phyloP scores from a whole-genome alignment of 371 early-diverging fungal genomes.

The Parasitella parasitica region DNA sequence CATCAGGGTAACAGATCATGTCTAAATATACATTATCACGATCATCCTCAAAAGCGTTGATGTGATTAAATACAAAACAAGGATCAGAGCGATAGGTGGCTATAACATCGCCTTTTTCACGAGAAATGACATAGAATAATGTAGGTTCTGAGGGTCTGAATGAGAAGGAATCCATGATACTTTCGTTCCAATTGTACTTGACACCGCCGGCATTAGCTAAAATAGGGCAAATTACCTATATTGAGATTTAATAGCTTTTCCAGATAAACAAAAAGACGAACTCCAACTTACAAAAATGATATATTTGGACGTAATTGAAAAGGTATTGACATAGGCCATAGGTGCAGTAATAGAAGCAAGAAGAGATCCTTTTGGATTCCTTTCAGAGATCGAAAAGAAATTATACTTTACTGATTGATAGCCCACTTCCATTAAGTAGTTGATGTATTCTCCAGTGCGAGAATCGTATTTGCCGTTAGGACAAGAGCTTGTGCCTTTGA shows the following conservation, averaged over 20 bases:
- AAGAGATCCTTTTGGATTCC: constrained; percentile 61
- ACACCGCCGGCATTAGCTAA: constrained; percentile 56
- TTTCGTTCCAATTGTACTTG: constrained; percentile 68
- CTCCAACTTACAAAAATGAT: constrained; percentile 56
- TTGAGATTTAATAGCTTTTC: not conserved
- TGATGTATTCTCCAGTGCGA: constrained; percentile 69
- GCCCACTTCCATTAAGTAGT: constrained; percentile 70
- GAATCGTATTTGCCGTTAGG: constrained; percentile 73
- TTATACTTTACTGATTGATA: constrained; percentile 63
- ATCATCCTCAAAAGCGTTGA: constrained; percentile 72
- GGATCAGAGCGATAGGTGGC: constrained; percentile 63
- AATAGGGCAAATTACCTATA: constrained; percentile 49
- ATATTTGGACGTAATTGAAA: constrained; percentile 69
- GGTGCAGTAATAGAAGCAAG: constrained; percentile 63
- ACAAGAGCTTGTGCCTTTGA: constrained; percentile 68
- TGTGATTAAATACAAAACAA: constrained; percentile 67
- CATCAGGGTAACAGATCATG: constrained; percentile 63
- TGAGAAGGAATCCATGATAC: constrained; percentile 63
- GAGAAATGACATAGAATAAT: constrained; percentile 68
- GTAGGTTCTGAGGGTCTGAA: constrained; percentile 57
- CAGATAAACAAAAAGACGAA: not conserved
- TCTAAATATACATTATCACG: constrained; percentile 63
- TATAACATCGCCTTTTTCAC: constrained; percentile 61
- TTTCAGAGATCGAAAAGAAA: constrained; percentile 62
- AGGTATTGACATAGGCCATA: constrained; percentile 70